Percentiles rank a stretch among this genome's conserved stretches.
Conservation (phyloP, 2,329 filamentous ascomycete species). For the Talaromyces sp. region DNA sequence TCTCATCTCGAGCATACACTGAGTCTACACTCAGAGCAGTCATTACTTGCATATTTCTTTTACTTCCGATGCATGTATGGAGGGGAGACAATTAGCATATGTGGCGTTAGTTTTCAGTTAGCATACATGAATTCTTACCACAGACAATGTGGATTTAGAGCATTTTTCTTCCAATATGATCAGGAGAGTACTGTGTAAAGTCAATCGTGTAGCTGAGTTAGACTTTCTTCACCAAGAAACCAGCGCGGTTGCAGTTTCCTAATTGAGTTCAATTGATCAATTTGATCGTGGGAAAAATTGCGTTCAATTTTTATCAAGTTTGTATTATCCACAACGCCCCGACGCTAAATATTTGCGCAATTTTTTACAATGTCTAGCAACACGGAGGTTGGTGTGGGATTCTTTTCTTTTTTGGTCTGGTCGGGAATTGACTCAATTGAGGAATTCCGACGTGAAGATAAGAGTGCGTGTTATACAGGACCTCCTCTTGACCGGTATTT, state of each 20-base stretch:
- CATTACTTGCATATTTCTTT: constrained; percentile 2
- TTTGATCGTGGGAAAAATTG: too few species aligned
- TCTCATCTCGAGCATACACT: neutral
- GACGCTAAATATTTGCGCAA: too few species aligned
- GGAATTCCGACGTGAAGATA: too few species aligned
- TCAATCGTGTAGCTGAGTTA: too few species aligned
- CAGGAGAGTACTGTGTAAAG: too few species aligned
- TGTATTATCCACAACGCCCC: too few species aligned
- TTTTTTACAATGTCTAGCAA: neutral
- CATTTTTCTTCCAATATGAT: neutral
- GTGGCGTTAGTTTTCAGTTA: constrained; percentile 5
- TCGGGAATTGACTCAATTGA: too few species aligned
- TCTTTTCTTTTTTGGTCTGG: too few species aligned
- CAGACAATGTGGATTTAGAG: neutral
- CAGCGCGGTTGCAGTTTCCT: neutral
- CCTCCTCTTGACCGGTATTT: neutral
- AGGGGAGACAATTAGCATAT: constrained; percentile 10
- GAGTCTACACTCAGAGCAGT: neutral
- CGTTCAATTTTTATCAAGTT: neutral
- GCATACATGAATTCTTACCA: neutral
- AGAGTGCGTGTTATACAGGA: too few species aligned
- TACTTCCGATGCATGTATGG: neutral
- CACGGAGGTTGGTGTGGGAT: neutral
- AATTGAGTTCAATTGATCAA: neutral
- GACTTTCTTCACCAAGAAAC: neutral